Evolutionary conservation across 352 stramenopile genomes (phyloP).

Genomic region (Phytophthora sp.): DNA sequence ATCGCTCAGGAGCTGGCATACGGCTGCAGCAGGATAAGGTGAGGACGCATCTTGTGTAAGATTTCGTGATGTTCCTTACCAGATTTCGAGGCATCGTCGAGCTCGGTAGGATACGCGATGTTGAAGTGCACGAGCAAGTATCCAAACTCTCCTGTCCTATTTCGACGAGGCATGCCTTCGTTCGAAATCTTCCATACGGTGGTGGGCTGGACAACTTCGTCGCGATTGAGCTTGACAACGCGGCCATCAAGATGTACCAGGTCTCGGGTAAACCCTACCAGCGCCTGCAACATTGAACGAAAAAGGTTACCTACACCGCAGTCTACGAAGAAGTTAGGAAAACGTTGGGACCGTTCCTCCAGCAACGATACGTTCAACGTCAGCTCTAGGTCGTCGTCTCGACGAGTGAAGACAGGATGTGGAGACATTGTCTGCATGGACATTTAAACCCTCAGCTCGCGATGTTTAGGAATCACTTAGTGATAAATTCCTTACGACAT

Average conservation of each 20-base stretch:
- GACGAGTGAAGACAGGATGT: conserved; percentile 73
- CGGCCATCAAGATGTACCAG: conserved; percentile 92
- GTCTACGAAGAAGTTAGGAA: background rate
- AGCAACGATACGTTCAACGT: conserved; percentile 92
- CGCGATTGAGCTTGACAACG: conserved; percentile 74
- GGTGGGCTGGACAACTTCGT: conserved; percentile 81
- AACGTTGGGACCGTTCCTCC: conserved; percentile 39
- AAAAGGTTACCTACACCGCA: background rate
- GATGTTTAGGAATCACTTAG: background rate
- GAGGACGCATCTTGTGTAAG: too few species aligned
- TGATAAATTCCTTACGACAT: conserved; percentile 1
- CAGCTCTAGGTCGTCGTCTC: conserved; percentile 84
- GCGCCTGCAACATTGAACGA: conserved; percentile 40
- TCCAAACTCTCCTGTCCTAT: conserved; percentile 57
- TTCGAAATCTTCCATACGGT: conserved; percentile 83
- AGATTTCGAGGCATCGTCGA: conserved; percentile 18
- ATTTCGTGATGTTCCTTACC: too few species aligned
- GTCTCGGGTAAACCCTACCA: conserved; percentile 89
- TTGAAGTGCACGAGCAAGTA: conserved; percentile 93
- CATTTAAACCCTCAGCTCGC: background rate
- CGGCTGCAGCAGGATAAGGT: conserved; percentile 9
- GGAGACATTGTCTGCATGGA: conserved; percentile 1
- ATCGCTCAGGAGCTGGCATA: conserved; percentile 17
- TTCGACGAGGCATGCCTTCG: conserved; percentile 93
- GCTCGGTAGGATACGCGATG: conserved; percentile 88